phyloP scores from a whole-genome alignment of 225 moss, liverwort and hornwort genomes.

The Rhytidiadelphus loreus region DNA sequence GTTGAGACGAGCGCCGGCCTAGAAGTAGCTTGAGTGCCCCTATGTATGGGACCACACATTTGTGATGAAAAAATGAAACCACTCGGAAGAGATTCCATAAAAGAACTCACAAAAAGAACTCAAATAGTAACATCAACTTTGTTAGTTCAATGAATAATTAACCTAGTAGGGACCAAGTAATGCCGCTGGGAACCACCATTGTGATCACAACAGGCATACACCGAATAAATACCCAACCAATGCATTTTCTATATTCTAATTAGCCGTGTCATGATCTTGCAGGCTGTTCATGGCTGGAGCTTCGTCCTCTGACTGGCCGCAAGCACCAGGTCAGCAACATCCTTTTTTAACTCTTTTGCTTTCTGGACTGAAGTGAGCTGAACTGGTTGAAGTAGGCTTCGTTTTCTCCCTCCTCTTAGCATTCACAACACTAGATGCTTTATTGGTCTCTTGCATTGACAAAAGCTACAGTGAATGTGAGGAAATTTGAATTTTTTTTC shows the following conservation, averaged over 20 bases:
- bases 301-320: constrained; percentile 80
- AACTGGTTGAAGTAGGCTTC: background rate
- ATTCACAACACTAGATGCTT: background rate
- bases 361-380: background rate
- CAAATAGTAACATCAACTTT: background rate
- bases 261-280: background rate
- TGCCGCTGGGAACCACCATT: background rate
- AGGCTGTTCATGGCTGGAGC: constrained; percentile 97
- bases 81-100: background rate
- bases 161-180: background rate
- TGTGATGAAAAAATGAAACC: background rate
- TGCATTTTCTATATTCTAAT: background rate
- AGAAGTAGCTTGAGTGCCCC: background rate
- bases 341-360: background rate
- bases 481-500: background rate
- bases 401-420: background rate
- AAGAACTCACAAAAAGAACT: background rate
- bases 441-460: background rate
- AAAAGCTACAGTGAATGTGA: no score
- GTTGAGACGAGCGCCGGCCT: no score
- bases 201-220: background rate
- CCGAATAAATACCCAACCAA: background rate
- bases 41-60: background rate
- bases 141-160: background rate
- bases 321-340: constrained; percentile 78